phyloP scores from a whole-genome alignment of 179 eudicot genomes.

The Beta lomatogona region DNA sequence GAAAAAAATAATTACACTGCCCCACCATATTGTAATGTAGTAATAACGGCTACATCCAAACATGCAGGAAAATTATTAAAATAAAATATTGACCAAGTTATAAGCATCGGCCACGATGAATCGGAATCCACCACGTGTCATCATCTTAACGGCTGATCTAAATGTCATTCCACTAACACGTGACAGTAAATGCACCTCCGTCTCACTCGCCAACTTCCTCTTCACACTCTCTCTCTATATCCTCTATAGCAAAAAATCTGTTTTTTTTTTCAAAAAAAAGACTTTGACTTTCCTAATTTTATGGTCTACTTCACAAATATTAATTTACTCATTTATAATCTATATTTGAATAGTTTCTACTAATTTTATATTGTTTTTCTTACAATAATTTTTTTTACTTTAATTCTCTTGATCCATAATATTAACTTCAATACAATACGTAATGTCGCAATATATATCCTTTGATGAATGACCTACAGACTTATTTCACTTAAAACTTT shows the following conservation, averaged over 20 bases:
- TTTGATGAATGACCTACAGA: too few relatives aligned
- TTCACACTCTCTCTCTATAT: background rate
- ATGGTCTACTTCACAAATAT: background rate
- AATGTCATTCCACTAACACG: conserved; percentile 24
- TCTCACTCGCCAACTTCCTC: conserved; percentile 34
- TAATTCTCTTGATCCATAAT: too few relatives aligned
- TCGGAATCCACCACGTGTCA: conserved; percentile 19
- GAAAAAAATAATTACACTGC: background rate
- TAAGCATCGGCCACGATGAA: background rate
- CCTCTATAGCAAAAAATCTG: background rate
- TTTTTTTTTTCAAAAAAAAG: background rate
- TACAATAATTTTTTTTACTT: too few relatives aligned
- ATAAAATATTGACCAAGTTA: background rate
- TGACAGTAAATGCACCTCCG: conserved; percentile 41
- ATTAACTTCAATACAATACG: too few relatives aligned
- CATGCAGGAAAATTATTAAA: background rate
- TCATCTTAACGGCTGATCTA: background rate
- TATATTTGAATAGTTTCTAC: too few relatives aligned
- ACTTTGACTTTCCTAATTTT: conserved; percentile 21
- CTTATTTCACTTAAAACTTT: too few relatives aligned
- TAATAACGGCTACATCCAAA: conserved; percentile 36
- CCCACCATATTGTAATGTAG: background rate
- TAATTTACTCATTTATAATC: too few relatives aligned
- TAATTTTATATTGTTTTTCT: too few relatives aligned
- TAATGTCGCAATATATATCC: too few relatives aligned